A percentile compares a stretch with the other conserved stretches of the same genome.
These are phyloP conservation scores for Cephalotrichum gorgonifer DNA, from an alignment of 2,329 filamentous ascomycete genomes.

Conservation along the genomic window DNA sequence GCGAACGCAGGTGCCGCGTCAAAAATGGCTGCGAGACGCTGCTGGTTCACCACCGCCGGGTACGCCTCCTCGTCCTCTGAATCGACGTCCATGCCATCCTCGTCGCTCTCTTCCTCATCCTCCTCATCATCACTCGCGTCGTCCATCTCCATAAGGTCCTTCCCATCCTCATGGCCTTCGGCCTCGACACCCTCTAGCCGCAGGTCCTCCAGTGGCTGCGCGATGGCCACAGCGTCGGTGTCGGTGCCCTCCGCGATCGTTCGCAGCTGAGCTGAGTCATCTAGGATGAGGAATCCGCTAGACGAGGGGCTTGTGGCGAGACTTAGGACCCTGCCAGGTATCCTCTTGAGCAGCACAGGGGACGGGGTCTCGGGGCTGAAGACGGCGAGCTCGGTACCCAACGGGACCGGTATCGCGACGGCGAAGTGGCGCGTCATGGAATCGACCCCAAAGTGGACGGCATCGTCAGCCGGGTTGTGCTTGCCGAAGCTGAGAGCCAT, in stretches of 20 bases:
- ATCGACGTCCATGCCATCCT: constrained; percentile 30
- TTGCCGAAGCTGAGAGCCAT: constrained; percentile 36
- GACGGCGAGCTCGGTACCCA: constrained; percentile 49
- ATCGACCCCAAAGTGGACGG: constrained; percentile 65
- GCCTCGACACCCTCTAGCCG: constrained; percentile 29
- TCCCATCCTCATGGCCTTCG: constrained; percentile 15
- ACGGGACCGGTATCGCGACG: constrained; percentile 39
- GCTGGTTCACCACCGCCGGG: constrained; percentile 52
- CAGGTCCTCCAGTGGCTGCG: constrained; percentile 45
- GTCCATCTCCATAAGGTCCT: constrained; percentile 18
- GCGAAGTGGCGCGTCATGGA: constrained; percentile 54
- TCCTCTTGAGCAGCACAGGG: constrained; percentile 47
- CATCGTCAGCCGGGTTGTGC: constrained; percentile 26
- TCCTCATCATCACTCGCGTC: constrained; percentile 32
- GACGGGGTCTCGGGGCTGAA: constrained; percentile 53
- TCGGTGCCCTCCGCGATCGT: constrained; percentile 49
- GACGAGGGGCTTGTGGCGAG: constrained; percentile 53
- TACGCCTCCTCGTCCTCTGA: constrained; percentile 38
- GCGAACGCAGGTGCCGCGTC: constrained; percentile 59
- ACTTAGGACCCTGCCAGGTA: constrained; percentile 51
- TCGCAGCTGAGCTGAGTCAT: constrained; percentile 65
- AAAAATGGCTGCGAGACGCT: constrained; percentile 61
- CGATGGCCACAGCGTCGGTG: constrained; percentile 38
- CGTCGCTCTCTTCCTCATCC: constrained; percentile 15
- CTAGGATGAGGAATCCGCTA: constrained; percentile 65